A percentile compares a stretch with the other conserved stretches of the same genome.
These are phyloP conservation scores for Talaromyces sp. DNA, from an alignment of 2,329 filamentous ascomycete species.

Conservation along the genomic window DNA sequence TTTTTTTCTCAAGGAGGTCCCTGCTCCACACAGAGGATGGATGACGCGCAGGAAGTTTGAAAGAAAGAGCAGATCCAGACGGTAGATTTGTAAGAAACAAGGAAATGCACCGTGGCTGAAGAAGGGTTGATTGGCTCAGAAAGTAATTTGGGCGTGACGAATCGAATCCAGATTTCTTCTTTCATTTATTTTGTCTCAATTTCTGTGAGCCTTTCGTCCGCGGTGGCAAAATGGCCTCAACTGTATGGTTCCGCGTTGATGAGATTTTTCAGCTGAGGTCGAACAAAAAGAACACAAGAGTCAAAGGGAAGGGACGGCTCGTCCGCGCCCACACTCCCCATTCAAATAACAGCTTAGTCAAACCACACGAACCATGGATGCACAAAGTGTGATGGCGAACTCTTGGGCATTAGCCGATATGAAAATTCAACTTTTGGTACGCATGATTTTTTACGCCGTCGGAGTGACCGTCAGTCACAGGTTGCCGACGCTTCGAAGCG, in stretches of 20 bases:
- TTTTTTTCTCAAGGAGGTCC: not conserved
- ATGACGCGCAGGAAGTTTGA: conserved; percentile 1
- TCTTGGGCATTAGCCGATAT: not conserved
- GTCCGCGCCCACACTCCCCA: not conserved
- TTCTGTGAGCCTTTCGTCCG: not conserved
- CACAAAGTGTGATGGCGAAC: conserved; percentile 1
- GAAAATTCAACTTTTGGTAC: not conserved
- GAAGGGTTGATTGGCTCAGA: conserved; percentile 1
- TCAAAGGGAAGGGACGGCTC: conserved; percentile 6
- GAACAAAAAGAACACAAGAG: not conserved
- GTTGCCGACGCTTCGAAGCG: not conserved
- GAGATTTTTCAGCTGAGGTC: conserved; percentile 1
- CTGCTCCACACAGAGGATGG: not conserved
- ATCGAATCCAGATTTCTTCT: not conserved
- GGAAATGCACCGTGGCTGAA: conserved; percentile 7
- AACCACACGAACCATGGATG: conserved; percentile 3
- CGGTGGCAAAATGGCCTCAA: not conserved
- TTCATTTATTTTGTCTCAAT: not conserved
- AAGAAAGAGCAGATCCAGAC: not conserved
- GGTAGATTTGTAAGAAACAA: not conserved
- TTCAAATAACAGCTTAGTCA: not conserved
- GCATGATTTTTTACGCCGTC: not conserved
- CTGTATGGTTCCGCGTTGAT: not conserved
- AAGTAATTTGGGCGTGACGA: not conserved
- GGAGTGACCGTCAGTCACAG: not conserved